Base-by-base conservation (phyloP, 441 rosid species). In the Sinapis alba region DNA sequence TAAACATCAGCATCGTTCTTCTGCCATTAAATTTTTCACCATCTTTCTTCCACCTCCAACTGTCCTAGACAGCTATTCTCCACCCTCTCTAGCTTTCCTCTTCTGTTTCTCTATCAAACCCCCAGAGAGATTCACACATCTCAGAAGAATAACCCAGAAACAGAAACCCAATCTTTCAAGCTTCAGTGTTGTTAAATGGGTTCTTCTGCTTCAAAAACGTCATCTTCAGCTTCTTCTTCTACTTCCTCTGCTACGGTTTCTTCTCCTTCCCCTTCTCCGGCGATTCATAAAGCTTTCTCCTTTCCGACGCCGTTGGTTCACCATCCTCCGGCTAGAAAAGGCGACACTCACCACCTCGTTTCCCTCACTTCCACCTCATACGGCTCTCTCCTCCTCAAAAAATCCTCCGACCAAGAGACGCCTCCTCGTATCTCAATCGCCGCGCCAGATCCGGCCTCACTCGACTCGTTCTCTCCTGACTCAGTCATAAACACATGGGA, bases 401-500 rank as follows among this genome's bases (percentile, higher is more conserved):
- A 8, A 4, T 13, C 74, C 65, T 38, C 84, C 64, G 84, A 77
- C 58, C 74, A 74, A 20, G 51, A 70, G 12, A 68, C 84, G 18
- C 80, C 78, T 0, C 76, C 73, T 50, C 73, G 71, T 72, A 32
- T 60, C 72, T 70, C 63, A 62, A 20, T 23, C 59, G 4, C 71
- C 30, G 81, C 72, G 6, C 41, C 72, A 12, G 83, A 80, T 79
- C 78, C 71, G 28, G 58, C 8, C 41, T 78, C 74, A 2, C 60
- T 62, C 27, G 88, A 83, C 30, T 80, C 83, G 13, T 13, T 69
- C 38, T 88, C 38, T 83, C 97, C 93, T 15, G 97, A 94, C 71
- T 92, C 96, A 4, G 96, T 94, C 41, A 92, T 92, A 41, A 91
- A 94, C 81, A 88, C 97, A 12, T 94, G 97, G 99, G 99, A 94